These are phyloP conservation scores for Lipomyces yamadae DNA, from an alignment of 805 yeast species.

Conservation along the genomic window DNA sequence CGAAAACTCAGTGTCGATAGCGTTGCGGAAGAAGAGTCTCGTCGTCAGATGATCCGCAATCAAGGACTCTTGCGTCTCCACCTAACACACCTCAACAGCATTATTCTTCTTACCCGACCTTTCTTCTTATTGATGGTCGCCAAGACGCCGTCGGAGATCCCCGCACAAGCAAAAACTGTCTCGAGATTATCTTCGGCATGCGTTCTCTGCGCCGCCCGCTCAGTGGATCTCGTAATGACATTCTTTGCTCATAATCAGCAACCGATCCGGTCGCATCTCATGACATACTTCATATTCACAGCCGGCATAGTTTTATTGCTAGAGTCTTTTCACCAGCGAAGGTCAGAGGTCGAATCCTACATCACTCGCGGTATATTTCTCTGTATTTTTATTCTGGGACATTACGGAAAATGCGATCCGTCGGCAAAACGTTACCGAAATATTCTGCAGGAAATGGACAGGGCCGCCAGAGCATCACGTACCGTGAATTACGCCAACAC, in stretches of 20 bases:
- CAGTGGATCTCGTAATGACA: constrained; percentile 37
- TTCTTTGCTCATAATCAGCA: constrained; percentile 37
- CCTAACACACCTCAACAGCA: constrained; percentile 39
- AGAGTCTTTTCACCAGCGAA: constrained; percentile 36
- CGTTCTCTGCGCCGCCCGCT: constrained; percentile 36
- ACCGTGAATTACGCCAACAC: constrained; percentile 24
- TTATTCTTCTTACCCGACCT: constrained; percentile 39
- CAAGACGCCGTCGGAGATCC: constrained; percentile 30
- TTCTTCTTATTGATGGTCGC: constrained; percentile 37
- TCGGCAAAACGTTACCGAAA: constrained; percentile 36
- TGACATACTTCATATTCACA: constrained; percentile 37
- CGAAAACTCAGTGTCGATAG: constrained; percentile 11
- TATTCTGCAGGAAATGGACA: constrained; percentile 36
- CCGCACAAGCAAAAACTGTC: constrained; percentile 30
- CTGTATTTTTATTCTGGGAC: constrained; percentile 35
- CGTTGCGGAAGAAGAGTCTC: constrained; percentile 17
- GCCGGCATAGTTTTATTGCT: constrained; percentile 34
- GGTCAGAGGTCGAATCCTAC: constrained; percentile 37
- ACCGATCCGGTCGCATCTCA: constrained; percentile 35
- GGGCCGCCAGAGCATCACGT: constrained; percentile 38
- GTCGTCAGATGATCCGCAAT: constrained; percentile 39
- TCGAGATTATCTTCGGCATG: constrained; percentile 35
- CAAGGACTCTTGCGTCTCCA: constrained; percentile 37
- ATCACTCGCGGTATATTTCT: constrained; percentile 36
- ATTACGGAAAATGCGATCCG: constrained; percentile 37